These are phyloP conservation scores for Acanthamoeba castellanii DNA, from an alignment of 208 protist genomes.

Conservation along the genomic window DNA sequence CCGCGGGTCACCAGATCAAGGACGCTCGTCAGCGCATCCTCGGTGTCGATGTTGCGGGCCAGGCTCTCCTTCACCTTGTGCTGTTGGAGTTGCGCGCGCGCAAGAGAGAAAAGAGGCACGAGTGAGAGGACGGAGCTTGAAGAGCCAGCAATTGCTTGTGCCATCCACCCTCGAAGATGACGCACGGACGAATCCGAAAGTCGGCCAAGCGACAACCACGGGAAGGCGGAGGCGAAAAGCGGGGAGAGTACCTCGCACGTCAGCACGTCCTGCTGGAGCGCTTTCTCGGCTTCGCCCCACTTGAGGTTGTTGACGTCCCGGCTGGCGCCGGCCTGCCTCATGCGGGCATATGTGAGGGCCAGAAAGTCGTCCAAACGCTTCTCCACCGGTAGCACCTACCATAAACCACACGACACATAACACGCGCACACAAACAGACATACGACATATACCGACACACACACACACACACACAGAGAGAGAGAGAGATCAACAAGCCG, in stretches of 20 bases:
- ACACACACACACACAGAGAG: no score
- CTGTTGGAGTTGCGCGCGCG: background rate
- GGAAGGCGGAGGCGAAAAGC: background rate
- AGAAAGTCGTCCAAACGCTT: constrained; percentile 78
- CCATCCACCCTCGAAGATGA: no score
- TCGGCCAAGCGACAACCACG: background rate
- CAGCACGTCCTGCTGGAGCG: constrained; percentile 35
- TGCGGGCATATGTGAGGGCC: background rate
- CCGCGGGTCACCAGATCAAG: background rate
- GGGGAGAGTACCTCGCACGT: background rate
- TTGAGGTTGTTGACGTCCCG: background rate
- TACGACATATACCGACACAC: no score
- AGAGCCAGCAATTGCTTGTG: no score
- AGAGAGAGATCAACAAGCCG: no score
- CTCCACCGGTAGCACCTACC: constrained; percentile 85
- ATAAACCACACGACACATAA: constrained; percentile 85
- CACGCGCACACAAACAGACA: constrained; percentile 89
- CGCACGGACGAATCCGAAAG: background rate
- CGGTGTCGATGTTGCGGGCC: constrained; percentile 9
- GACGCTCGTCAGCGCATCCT: background rate
- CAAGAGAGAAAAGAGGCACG: background rate
- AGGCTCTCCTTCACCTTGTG: constrained; percentile 25
- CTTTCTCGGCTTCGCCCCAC: constrained; percentile 8
- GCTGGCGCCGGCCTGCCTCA: background rate
- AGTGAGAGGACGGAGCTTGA: background rate